These are phyloP conservation scores for Paecilomyces fulvus DNA, from an alignment of 2,329 filamentous ascomycete genomes.

Conservation along the genomic window DNA sequence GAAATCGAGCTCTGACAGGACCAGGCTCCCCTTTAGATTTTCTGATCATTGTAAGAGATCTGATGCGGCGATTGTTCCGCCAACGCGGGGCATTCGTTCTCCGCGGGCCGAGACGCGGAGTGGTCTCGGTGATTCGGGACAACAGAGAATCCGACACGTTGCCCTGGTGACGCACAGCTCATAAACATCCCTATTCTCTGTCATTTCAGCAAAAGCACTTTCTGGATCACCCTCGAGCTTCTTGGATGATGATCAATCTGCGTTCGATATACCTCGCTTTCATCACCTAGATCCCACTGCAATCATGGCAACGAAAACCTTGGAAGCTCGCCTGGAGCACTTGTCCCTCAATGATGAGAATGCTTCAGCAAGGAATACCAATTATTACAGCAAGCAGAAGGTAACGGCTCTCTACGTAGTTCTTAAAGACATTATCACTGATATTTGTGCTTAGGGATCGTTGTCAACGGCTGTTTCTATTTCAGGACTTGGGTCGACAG, in stretches of 20 bases:
- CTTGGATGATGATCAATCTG: neutral
- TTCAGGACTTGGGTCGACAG: conserved; percentile 39
- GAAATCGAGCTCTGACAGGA: neutral
- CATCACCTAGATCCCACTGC: neutral
- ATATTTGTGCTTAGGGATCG: conserved; percentile 31
- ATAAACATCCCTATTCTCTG: conserved; percentile 8
- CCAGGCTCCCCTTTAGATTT: neutral
- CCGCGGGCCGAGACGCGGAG: neutral
- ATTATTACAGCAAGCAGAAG: conserved; percentile 65
- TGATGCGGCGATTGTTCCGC: neutral
- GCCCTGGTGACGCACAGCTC: conserved; percentile 16
- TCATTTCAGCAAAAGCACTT: neutral
- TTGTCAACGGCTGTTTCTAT: conserved; percentile 39
- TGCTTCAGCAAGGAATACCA: conserved; percentile 49
- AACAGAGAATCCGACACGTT: conserved; percentile 19
- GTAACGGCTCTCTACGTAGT: conserved; percentile 39
- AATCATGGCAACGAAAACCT: conserved; percentile 63
- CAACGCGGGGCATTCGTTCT: neutral
- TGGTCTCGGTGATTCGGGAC: neutral
- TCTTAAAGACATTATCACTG: conserved; percentile 7
- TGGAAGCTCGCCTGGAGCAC: conserved; percentile 84
- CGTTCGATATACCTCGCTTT: neutral
- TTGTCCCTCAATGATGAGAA: conserved; percentile 88
- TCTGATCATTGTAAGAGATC: neutral
- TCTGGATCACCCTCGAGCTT: neutral